Base-by-base conservation (phyloP, 306 rosid species). In the Glycyrrhiza uralensis region DNA sequence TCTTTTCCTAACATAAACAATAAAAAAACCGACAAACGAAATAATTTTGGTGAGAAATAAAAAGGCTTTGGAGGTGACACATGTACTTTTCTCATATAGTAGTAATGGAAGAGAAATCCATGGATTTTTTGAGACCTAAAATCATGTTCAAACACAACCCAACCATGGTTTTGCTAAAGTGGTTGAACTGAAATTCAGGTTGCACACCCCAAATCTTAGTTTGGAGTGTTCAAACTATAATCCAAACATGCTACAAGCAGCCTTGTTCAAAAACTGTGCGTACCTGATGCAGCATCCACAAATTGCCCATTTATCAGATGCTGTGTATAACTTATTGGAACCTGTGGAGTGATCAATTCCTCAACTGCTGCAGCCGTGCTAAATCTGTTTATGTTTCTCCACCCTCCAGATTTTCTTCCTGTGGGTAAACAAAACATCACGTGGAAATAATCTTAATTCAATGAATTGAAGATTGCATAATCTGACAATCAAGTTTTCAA, bases 221-320 rank as follows among this genome's bases (percentile, higher is more conserved):
- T 52, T 54, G 28, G 45, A 58, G 5, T 0, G 30, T 6, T 18
- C 28, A 38, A 65, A 49, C 22, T 3, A 36, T 39, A 62, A 24
- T 15, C 11, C 19, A 35, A 51, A 26, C 56, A 35, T 62, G 54
- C 47, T 13, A 23, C 1, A 14, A 58, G 8, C 8, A 33, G 18
- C 22, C 42, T 11, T 10, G 14, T 19, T 59, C 5, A 52, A 56
- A 20, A 44, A 49, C 6, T 30, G 32, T 33, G 69, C 13, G 19
- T 57, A 90, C 98, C 98, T 57, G 98, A 89, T 39, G 84, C 94
- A 66, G 98, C 78, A 85, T 93, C 92, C 8, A 91, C 96, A 81
- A 91, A 93, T 19, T 80, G 72, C 1, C 98, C 97, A 85, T 93
- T 86, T 49, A 93, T 93, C 5, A 93, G 84, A 82, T 68, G 76